Conservation (phyloP, 805 yeast genomes). For the Teunomyces atbi region DNA sequence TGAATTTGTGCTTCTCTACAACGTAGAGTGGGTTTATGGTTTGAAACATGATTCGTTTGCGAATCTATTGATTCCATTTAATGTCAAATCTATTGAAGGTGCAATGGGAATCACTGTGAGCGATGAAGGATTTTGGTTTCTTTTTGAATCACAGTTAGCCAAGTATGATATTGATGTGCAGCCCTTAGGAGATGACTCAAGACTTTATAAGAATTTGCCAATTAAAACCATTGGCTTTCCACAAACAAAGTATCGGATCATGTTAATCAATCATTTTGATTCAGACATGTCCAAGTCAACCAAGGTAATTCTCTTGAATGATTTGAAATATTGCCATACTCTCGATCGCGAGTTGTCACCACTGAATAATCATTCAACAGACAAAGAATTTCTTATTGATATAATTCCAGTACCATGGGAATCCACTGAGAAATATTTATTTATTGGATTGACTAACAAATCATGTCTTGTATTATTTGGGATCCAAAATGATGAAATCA, state of each 20-base stretch:
- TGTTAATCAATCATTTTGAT: not conserved
- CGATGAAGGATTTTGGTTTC: not conserved
- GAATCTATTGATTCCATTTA: not conserved
- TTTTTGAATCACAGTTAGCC: not conserved
- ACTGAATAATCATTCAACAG: not conserved
- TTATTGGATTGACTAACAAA: constrained; percentile 4
- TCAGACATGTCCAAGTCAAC: not conserved
- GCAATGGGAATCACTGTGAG: not conserved
- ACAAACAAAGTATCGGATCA: not conserved
- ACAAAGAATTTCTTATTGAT: not conserved
- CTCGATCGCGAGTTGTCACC: not conserved
- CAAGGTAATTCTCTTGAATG: not conserved
- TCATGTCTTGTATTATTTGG: not conserved
- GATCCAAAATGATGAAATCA: not conserved
- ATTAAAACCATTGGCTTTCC: not conserved
- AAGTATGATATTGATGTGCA: not conserved
- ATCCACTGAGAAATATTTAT: not conserved
- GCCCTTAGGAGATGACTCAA: not conserved
- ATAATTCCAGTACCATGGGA: not conserved
- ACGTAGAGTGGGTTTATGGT: not conserved
- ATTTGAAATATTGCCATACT: not conserved
- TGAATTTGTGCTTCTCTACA: not conserved
- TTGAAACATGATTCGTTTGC: not conserved
- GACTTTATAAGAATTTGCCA: not conserved
- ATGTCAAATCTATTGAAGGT: not conserved